These are phyloP conservation scores for Candida alai DNA, from an alignment of 805 yeast genomes.

Conservation along the genomic window DNA sequence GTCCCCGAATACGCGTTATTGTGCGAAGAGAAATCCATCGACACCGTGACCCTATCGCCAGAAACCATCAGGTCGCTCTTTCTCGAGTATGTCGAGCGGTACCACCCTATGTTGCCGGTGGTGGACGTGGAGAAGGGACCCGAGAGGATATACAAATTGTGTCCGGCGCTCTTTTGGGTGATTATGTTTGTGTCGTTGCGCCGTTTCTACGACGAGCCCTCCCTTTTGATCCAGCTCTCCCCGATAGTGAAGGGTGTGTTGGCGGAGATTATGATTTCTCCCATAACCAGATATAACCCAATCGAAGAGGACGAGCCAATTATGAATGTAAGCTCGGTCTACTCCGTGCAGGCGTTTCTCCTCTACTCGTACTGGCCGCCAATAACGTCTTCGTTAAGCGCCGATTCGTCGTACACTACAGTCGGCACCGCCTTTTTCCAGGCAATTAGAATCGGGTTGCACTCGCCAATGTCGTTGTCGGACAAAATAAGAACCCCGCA, in stretches of 20 bases:
- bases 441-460: conserved; percentile 88
- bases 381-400: conserved; percentile 86
- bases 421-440: conserved; percentile 90
- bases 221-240: conserved; percentile 57
- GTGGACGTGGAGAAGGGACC: conserved; percentile 82
- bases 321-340: conserved; percentile 84
- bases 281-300: conserved; percentile 81
- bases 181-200: conserved; percentile 82
- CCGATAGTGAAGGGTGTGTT: conserved; percentile 70
- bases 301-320: conserved; percentile 77
- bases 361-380: conserved; percentile 96
- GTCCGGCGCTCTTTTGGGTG: conserved; percentile 94
- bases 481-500: conserved; percentile 35
- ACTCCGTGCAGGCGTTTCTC: conserved; percentile 88
- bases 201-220: conserved; percentile 41
- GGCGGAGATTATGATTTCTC: conserved; percentile 86
- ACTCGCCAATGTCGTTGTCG: conserved; percentile 44
- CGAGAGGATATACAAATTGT: conserved; percentile 68
- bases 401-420: conserved; percentile 95
- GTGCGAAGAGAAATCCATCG: conserved; percentile 70
- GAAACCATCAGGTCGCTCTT: conserved; percentile 61
- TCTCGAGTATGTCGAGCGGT: conserved; percentile 65
- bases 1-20: conserved; percentile 24
- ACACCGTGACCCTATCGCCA: conserved; percentile 59
- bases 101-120: conserved; percentile 84